Evolutionary conservation across 129 eudicot species (phyloP).

Genomic region (Tanacetum coccineum): DNA sequence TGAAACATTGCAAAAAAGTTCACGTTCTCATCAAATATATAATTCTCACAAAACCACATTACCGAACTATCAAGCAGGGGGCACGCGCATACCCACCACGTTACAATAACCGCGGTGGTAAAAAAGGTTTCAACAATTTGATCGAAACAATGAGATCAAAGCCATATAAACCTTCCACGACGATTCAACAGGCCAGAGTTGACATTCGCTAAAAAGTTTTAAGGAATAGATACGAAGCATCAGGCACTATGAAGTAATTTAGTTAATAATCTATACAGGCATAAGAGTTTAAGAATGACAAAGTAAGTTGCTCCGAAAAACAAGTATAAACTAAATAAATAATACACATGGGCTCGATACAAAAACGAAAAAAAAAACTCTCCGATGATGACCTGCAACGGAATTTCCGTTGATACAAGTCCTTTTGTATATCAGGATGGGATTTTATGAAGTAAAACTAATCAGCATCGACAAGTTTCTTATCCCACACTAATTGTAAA

Average conservation of each 20-base stretch:
- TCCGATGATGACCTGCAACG: constrained; percentile 22
- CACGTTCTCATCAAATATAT: too few species aligned
- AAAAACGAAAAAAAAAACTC: constrained; percentile 23
- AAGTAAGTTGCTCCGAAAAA: constrained; percentile 21
- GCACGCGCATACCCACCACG: too few species aligned
- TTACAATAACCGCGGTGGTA: too few species aligned
- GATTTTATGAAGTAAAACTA: constrained; percentile 23
- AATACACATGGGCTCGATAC: constrained; percentile 33
- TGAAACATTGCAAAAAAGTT: too few species aligned
- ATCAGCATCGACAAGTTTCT: constrained; percentile 21
- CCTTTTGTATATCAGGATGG: constrained; percentile 29
- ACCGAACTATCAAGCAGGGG: too few species aligned
- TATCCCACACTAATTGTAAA: constrained; percentile 22
- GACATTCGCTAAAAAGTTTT: too few species aligned
- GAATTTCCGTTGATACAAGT: constrained; percentile 43
- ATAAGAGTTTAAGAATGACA: constrained; percentile 15
- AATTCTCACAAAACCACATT: too few species aligned
- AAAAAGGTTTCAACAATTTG: too few species aligned
- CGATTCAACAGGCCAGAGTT: neutral
- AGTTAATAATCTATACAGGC: constrained; percentile 30
- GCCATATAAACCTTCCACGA: neutral
- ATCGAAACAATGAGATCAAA: too few species aligned
- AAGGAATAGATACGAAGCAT: too few species aligned
- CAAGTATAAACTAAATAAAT: constrained; percentile 31
- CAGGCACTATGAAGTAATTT: neutral